Base-by-base conservation (phyloP, 2,329 filamentous ascomycete species). In the Verticillium isaacii region DNA sequence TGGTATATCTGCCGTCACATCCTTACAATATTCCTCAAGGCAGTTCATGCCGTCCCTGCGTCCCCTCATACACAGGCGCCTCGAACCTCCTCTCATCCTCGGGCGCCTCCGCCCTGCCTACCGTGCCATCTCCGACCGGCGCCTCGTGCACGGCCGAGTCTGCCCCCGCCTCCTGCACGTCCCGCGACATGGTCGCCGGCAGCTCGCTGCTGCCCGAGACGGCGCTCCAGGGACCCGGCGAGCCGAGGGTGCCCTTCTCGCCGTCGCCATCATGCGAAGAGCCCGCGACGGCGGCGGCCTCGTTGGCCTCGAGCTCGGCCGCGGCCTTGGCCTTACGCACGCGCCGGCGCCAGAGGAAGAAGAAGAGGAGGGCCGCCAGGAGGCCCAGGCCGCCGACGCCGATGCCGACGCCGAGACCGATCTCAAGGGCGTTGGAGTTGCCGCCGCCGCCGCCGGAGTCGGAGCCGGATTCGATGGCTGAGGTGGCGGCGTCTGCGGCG, bases 381-480 rank as follows among this genome's bases (percentile, higher is more conserved):
- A 82, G 66, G 5, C 68, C 74, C 25, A 82, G 66, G 19, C 66
- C 73, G 2, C 69, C 75, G 4, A 80, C 73, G 15, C 80, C 80
- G 23, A 58, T 58, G 17, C 57, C 57, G 23, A 58, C 57, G 23
- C 57, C 57, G 15, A 58, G 57, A 17, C 57, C 57, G 39, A 58
- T 58, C 12, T 39, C 57, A 17, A 58, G 57, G 15, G 57, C 37
- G 23, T 58, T 41, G 17, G 37, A 29, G 15, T 32, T 37, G 37
- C 57, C 57, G 12, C 25, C 39, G 15, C 37, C 37, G 25, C 36
- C 37, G 37, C 37, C 57, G 15, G 6, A 6, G 17, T 23, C 15
- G 5, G 12, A 8, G 32, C 55, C 32, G 5, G 29, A 36, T 9
- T 36, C 29, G 55, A 37, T 14, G 14, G 29, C 32, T 32, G 32